phyloP scores from a whole-genome alignment of 768 basidiomycete species.

The Cystoderma amianthinum region DNA sequence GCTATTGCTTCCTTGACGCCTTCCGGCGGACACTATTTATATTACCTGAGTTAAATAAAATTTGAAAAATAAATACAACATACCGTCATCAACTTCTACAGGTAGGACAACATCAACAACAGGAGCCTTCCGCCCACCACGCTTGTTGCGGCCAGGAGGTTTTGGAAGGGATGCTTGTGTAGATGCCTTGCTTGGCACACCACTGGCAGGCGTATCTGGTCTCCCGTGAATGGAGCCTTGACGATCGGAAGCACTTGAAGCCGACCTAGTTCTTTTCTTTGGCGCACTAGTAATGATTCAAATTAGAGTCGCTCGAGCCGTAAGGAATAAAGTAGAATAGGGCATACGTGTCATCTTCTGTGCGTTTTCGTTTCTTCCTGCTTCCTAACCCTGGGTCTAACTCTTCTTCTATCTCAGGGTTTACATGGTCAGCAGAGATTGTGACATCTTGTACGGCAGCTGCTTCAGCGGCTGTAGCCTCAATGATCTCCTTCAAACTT shows the following conservation, averaged over 20 bases:
- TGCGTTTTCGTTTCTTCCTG: conserved; percentile 71
- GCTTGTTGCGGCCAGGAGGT: conserved; percentile 30
- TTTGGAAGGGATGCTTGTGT: conserved; percentile 25
- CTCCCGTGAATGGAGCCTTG: conserved; percentile 29
- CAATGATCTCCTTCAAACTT: conserved; percentile 71
- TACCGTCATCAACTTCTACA: conserved; percentile 63
- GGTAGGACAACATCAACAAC: conserved; percentile 23
- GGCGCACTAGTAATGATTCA: conserved; percentile 5
- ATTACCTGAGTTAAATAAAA: conserved; percentile 6
- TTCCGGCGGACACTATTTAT: conserved; percentile 13
- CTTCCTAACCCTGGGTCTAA: conserved; percentile 31
- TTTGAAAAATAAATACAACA: conserved; percentile 7
- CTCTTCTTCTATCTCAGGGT: conserved; percentile 36
- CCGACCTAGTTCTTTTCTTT: conserved; percentile 75
- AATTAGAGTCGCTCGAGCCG: background rate
- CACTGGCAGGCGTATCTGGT: conserved; percentile 33
- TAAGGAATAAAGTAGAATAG: conserved; percentile 1
- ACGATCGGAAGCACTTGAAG: conserved; percentile 63
- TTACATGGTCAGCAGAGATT: conserved; percentile 24
- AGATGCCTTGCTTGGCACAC: conserved; percentile 16
- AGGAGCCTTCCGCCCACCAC: conserved; percentile 40
- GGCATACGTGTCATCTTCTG: conserved; percentile 66
- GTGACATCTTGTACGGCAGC: conserved; percentile 41
- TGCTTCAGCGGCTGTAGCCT: conserved; percentile 68
- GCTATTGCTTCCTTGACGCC: conserved; percentile 27